Conservation (phyloP, 192 early-diverging fungal species). For the Rhizophagus clarus region DNA sequence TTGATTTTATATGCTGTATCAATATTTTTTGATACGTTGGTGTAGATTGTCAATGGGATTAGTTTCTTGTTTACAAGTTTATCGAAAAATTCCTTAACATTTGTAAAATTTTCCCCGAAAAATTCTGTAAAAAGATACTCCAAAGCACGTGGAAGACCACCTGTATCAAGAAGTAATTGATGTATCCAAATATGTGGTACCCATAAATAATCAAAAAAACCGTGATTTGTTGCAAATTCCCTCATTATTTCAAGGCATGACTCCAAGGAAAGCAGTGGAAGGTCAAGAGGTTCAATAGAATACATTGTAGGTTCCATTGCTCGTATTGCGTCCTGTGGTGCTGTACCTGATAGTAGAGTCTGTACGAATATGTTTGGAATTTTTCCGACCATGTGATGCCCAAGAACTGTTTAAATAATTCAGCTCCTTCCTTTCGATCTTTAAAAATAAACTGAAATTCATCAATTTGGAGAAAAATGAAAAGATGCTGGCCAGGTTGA, state of each 20-base stretch:
- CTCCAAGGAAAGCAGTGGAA: background rate
- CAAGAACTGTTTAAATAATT: background rate
- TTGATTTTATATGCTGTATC: too few species aligned
- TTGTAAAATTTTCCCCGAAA: background rate
- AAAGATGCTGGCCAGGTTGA: background rate
- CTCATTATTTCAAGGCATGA: conserved; percentile 7
- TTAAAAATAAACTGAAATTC: conserved; percentile 11
- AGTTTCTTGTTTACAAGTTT: too few species aligned
- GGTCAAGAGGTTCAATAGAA: background rate
- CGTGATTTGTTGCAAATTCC: background rate
- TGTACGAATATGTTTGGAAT: background rate
- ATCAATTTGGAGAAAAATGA: background rate
- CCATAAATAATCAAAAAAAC: background rate
- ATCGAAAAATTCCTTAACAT: too few species aligned
- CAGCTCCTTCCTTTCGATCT: background rate
- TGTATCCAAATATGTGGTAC: background rate
- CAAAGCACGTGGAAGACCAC: conserved; percentile 3
- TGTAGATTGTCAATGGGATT: too few species aligned
- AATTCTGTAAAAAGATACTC: background rate
- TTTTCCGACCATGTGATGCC: background rate
- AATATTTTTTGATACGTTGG: too few species aligned
- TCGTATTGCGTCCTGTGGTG: background rate
- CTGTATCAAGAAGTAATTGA: conserved; percentile 1
- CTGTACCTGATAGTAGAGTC: background rate
- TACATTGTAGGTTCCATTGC: conserved; percentile 20